These are phyloP conservation scores for Colletotrichum sp. DNA, from an alignment of 2,329 filamentous ascomycete species.

Conservation along the genomic window DNA sequence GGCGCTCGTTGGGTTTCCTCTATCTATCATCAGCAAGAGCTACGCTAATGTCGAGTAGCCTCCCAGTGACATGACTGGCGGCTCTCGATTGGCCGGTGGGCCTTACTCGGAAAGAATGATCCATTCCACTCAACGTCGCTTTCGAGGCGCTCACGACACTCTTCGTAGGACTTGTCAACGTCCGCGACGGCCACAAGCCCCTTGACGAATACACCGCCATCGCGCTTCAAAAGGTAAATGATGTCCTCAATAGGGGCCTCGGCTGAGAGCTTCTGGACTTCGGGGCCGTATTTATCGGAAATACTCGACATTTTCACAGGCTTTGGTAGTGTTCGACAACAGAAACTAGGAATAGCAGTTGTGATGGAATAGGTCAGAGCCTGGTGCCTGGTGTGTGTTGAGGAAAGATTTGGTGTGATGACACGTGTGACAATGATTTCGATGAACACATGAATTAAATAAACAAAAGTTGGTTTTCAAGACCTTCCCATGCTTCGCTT, in stretches of 20 bases:
- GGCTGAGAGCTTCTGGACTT: conserved; percentile 1
- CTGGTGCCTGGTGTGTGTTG: not conserved
- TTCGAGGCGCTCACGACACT: conserved; percentile 8
- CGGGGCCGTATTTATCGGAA: not conserved
- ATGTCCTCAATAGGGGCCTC: not conserved
- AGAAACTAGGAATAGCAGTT: not conserved
- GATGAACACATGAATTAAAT: not conserved
- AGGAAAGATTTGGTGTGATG: not conserved
- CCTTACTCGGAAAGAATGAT: conserved; percentile 9
- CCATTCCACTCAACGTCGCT: conserved; percentile 15
- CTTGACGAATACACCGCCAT: conserved; percentile 10
- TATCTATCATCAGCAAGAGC: not conserved
- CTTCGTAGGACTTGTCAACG: conserved; percentile 1
- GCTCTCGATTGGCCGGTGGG: not conserved
- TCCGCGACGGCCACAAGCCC: not conserved
- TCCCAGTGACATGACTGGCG: not conserved
- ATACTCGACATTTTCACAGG: not conserved
- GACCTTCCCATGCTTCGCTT: not conserved
- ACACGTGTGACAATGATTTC: not conserved
- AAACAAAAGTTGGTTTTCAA: not conserved
- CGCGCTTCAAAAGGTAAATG: conserved; percentile 9
- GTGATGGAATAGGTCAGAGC: not conserved
- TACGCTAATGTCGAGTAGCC: not conserved
- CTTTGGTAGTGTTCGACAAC: not conserved
- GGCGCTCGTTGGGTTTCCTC: conserved; percentile 15